Evolutionary conservation across 176 grass and related monocot species (phyloP), one percentile per base, ranked within the genome.

Genomic region (Phoenix dactylifera): DNA sequence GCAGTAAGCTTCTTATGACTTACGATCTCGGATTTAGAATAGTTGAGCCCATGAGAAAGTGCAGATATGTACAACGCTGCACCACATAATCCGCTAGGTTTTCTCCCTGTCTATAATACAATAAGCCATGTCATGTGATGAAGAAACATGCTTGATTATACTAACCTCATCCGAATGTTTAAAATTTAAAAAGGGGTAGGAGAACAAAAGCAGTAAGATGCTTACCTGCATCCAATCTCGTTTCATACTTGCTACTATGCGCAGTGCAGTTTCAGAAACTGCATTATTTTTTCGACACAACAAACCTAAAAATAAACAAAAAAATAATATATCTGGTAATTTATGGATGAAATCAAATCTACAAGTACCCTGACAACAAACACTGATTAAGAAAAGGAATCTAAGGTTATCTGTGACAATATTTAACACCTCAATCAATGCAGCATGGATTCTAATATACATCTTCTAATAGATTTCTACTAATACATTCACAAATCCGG

Each of bases 31-130:
- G 83, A 75, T 69, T 96, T 96, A 35, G 80, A 82, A 51, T 73
- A 95, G 57, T 80, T 48, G n/a, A 70, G 24, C 7, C 86, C 91
- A 26, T 96, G 83, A 60, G 83, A 87, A 22, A 87, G 86, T 72
- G 83, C 78, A 28, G 91, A 68, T 1, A 96, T 87, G 52, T 96
- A 96, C 54, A 96, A 75, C 68, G 91, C 86, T 72, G 91, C 91
- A 69, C 91, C 91, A 77, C 91, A 90, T 77, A 96, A 79, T 63
- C 91, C 91, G 79, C 82, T 90, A 23, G 91, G 91, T 68, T 96
- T 90, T 61, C 80, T 96, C 68, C 80, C 86, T 19, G 86, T 96
- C 91, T 96, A 80, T 52, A 74, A 72, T 24, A 73, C 17, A 50
- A 16, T 66, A 44, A 44, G 35, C 7, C 35, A 44, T 14, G 35